Conservation (phyloP, 345 rosid genomes). For the Citropsis articulata region DNA sequence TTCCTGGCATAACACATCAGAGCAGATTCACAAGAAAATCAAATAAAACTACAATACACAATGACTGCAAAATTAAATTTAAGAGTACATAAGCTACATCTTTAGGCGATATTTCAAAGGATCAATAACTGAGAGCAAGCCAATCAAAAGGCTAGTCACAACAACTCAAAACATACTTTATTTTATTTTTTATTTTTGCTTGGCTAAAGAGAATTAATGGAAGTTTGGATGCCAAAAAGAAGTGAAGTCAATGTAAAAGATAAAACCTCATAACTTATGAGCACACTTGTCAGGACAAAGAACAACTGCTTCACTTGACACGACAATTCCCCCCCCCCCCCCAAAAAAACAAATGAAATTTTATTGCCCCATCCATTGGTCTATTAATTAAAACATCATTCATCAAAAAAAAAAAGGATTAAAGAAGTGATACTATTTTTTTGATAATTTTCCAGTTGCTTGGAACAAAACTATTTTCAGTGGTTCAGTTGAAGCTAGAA, state of each 20-base stretch:
- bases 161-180: background rate
- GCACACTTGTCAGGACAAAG: background rate
- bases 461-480: background rate
- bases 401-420: background rate
- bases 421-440: background rate
- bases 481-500: background rate
- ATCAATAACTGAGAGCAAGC: background rate
- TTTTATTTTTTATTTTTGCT: background rate
- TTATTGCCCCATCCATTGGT: background rate
- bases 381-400: background rate
- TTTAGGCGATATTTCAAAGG: background rate
- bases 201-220: background rate
- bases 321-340: too few relatives aligned
- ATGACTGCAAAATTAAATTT: background rate
- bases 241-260: too few relatives aligned
- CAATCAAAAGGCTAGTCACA: background rate
- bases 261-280: background rate
- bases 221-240: background rate
- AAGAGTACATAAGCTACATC: background rate
- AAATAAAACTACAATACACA: background rate
- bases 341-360: background rate
- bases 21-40: conserved; percentile 2
- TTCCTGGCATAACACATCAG: conserved; percentile 46
- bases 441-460: background rate
- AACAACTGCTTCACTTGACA: background rate